Conservation (phyloP, 805 yeast species). For the Wickerhamomyces bovis region DNA sequence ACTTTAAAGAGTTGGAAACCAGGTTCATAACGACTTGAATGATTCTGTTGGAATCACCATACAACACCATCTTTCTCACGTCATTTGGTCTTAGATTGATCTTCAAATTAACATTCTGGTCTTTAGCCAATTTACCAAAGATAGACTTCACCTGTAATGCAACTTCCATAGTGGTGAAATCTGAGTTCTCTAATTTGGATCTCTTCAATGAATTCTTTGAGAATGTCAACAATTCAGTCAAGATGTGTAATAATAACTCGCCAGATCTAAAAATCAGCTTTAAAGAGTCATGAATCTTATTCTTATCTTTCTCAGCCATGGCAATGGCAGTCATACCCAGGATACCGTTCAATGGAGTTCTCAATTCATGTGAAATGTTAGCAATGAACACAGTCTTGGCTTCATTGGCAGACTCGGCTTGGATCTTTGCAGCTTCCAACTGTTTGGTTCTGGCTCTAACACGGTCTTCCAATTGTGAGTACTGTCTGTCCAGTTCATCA, state of each 20-base stretch:
- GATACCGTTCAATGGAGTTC: constrained; percentile 95
- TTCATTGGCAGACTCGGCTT: constrained; percentile 93
- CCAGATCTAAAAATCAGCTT: constrained; percentile 88
- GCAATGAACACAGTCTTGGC: constrained; percentile 94
- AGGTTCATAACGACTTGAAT: constrained; percentile 90
- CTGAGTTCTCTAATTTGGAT: constrained; percentile 75
- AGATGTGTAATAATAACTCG: constrained; percentile 78
- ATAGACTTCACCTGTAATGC: constrained; percentile 82
- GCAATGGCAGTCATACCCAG: constrained; percentile 94
- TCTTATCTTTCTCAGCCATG: constrained; percentile 72
- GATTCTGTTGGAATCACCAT: constrained; percentile 87
- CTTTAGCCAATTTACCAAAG: constrained; percentile 72
- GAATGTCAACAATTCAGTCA: constrained; percentile 86
- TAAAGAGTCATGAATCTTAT: constrained; percentile 65
- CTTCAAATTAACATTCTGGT: constrained; percentile 64
- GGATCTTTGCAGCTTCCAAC: constrained; percentile 78
- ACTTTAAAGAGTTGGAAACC: constrained; percentile 85
- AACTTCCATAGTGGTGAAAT: constrained; percentile 74
- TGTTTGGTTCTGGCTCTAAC: constrained; percentile 83
- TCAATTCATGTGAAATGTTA: constrained; percentile 85
- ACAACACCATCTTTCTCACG: constrained; percentile 56
- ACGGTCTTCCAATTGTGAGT: constrained; percentile 78
- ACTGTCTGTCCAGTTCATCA: constrained; percentile 78
- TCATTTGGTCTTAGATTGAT: constrained; percentile 58
- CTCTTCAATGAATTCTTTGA: constrained; percentile 87